phyloP scores from a whole-genome alignment of 345 rosid genomes.

The Isatis tinctoria region DNA sequence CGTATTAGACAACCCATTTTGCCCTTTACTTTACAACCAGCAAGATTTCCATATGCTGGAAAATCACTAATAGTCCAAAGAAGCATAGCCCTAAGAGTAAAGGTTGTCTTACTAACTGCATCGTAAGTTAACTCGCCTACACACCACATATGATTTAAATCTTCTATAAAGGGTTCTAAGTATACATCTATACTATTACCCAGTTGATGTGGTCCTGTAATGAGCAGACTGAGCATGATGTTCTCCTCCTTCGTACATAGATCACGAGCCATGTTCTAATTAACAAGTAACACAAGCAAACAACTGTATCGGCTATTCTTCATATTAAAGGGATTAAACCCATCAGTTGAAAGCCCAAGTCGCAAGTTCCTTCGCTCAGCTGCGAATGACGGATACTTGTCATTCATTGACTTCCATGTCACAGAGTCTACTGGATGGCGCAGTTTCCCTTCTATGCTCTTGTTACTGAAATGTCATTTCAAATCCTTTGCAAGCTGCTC shows the following conservation, averaged over 20 bases:
- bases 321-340: no score
- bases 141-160: background rate
- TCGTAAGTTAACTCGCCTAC: background rate
- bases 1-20: background rate
- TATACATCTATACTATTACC: background rate
- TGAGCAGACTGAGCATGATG: background rate
- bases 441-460: background rate
- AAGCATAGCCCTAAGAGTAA: background rate
- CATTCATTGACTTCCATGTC: background rate
- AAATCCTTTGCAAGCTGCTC: background rate
- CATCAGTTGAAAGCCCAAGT: no score
- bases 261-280: background rate
- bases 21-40: background rate
- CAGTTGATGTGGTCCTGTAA: background rate
- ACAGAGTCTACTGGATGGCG: background rate
- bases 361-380: background rate
- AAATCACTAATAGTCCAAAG: background rate
- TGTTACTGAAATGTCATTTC: no score
- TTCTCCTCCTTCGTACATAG: background rate
- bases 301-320: no score
- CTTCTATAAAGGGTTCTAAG: background rate
- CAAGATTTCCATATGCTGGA: background rate
- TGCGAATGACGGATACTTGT: background rate
- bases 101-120: no score
- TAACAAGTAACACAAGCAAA: no score